Percentiles rank a stretch among this genome's conserved stretches.
These are phyloP conservation scores for Graphilbum sp. DNA, from an alignment of 2,329 filamentous ascomycete genomes.

Conservation along the genomic window DNA sequence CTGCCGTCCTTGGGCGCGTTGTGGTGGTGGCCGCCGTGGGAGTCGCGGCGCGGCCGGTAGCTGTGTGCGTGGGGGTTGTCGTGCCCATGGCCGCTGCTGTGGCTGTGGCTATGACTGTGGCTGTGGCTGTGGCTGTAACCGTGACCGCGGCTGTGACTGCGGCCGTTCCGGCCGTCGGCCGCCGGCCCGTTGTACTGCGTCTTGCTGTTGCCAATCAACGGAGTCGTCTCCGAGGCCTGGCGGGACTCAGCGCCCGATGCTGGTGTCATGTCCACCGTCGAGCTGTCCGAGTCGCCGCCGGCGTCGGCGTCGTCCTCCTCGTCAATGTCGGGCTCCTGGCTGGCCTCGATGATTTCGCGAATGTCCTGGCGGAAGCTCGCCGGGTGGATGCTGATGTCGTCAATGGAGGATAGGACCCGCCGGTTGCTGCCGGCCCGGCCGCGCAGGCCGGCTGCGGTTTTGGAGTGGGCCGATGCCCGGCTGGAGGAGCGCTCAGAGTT, in stretches of 20 bases:
- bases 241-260: too few relatives aligned
- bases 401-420: constrained; percentile 44
- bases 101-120: constrained; percentile 11
- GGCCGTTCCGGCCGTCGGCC: too few relatives aligned
- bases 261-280: constrained; percentile 19
- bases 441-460: constrained; percentile 21
- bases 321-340: constrained; percentile 39
- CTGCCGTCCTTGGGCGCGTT: constrained; percentile 74
- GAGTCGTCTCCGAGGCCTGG: constrained; percentile 21
- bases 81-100: constrained; percentile 11
- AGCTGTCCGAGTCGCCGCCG: constrained; percentile 27
- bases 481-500: constrained; percentile 9
- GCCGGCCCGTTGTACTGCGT: constrained; percentile 12
- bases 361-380: constrained; percentile 85
- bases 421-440: constrained; percentile 31
- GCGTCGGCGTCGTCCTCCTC: too few relatives aligned
- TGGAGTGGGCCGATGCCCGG: constrained; percentile 13
- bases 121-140: constrained; percentile 12
- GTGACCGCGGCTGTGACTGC: too few relatives aligned
- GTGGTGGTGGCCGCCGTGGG: constrained; percentile 50
- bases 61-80: constrained; percentile 13
- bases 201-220: constrained; percentile 16
- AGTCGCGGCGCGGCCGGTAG: constrained; percentile 26
- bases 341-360: constrained; percentile 60
- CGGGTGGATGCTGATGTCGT: constrained; percentile 72